phyloP scores from a whole-genome alignment of 441 rosid genomes.

The Eruca vesicaria region DNA sequence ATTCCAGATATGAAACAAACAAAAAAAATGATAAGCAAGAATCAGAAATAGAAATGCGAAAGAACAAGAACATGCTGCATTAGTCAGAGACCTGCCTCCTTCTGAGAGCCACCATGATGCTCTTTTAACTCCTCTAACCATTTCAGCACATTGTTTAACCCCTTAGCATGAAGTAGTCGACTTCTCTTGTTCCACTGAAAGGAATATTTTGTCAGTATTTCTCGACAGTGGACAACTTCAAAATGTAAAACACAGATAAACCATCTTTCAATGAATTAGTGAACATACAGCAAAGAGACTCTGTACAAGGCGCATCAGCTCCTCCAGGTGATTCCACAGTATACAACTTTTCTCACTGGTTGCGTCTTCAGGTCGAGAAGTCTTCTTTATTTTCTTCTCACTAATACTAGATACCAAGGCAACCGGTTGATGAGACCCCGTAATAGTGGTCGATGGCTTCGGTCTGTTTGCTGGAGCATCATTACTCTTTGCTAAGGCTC shows the following conservation, averaged over 20 bases:
- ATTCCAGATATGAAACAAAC: constrained; percentile 27
- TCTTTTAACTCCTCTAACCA: constrained; percentile 70
- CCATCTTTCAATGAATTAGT: constrained; percentile 7
- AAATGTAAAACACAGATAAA: background rate
- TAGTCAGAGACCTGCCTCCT: constrained; percentile 67
- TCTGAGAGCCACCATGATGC: constrained; percentile 44
- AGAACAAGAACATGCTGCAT: constrained; percentile 22
- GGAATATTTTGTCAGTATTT: background rate
- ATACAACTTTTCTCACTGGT: constrained; percentile 40
- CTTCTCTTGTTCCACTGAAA: constrained; percentile 86
- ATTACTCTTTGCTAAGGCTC: constrained; percentile 66
- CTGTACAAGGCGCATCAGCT: constrained; percentile 53
- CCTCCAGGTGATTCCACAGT: constrained; percentile 67
- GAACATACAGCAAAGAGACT: constrained; percentile 68
- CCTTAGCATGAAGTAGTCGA: constrained; percentile 81
- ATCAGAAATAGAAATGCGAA: constrained; percentile 21
- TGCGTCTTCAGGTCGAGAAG: constrained; percentile 36
- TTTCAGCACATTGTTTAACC: constrained; percentile 71
- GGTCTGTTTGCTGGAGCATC: constrained; percentile 39
- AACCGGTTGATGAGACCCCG: constrained; percentile 37
- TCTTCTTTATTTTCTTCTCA: constrained; percentile 46
- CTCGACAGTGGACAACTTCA: background rate
- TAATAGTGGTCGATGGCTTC: constrained; percentile 35
- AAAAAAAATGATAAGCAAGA: constrained; percentile 22
- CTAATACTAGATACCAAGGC: constrained; percentile 31